Percentiles rank a stretch among this genome's conserved stretches.
Conservation (phyloP, 2,329 filamentous ascomycete genomes). For the Hypoxylon sp. region DNA sequence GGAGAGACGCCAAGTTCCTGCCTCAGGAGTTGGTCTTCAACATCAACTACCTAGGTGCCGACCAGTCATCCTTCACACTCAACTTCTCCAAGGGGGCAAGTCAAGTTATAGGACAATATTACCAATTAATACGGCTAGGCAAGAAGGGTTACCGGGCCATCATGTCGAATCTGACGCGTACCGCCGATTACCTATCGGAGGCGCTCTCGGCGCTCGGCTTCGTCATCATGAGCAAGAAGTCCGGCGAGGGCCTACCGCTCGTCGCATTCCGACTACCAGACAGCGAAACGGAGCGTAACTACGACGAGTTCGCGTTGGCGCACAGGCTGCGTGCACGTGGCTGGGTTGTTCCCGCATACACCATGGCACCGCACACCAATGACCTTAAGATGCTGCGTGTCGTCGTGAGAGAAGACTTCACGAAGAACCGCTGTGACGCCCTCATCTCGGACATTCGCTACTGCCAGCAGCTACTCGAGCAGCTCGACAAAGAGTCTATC, state of each 20-base stretch:
- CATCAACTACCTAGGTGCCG: constrained; percentile 97
- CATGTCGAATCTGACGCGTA: constrained; percentile 93
- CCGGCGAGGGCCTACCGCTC: constrained; percentile 85
- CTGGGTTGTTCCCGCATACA: constrained; percentile 97
- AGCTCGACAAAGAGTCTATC: constrained; percentile 81
- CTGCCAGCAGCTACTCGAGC: constrained; percentile 77
- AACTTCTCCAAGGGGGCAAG: constrained; percentile 98
- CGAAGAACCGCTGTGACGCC: constrained; percentile 82
- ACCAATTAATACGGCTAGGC: constrained; percentile 94
- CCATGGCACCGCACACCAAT: constrained; percentile 91
- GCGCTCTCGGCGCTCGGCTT: constrained; percentile 83
- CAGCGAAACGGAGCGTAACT: constrained; percentile 62
- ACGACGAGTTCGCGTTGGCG: constrained; percentile 83
- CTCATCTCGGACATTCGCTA: constrained; percentile 85
- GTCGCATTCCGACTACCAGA: constrained; percentile 84
- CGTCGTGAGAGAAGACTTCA: constrained; percentile 94
- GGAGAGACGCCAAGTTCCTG: constrained; percentile 85
- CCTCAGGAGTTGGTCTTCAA: constrained; percentile 97
- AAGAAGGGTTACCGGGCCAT: constrained; percentile 93
- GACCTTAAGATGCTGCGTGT: constrained; percentile 91
- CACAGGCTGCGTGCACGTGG: constrained; percentile 88
- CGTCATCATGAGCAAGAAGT: constrained; percentile 86
- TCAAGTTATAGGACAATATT: constrained; percentile 97
- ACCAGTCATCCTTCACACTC: constrained; percentile 95
- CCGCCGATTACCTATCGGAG: constrained; percentile 86